Percentiles rank a stretch among this genome's conserved stretches.
phyloP scores from a whole-genome alignment of 208 protist species.

The Trypanosoma conorhini region DNA sequence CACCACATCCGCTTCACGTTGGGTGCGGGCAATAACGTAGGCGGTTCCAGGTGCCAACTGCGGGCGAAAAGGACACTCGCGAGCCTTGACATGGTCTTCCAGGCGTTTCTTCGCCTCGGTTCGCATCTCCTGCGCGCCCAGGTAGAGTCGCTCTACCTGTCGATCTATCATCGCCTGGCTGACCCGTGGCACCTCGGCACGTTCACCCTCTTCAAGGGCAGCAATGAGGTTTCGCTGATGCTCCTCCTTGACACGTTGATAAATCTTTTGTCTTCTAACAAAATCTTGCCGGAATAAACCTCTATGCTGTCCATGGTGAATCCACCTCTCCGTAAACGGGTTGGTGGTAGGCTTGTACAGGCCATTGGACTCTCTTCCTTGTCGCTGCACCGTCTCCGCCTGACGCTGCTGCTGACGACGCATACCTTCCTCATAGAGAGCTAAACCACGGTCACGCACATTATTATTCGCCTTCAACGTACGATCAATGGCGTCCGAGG shows the following conservation, averaged over 20 bases:
- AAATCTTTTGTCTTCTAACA: slow-evolving; percentile 65
- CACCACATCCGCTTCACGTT: slow-evolving; percentile 66
- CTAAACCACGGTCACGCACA: slow-evolving; percentile 33
- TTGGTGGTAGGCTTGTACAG: slow-evolving; percentile 53
- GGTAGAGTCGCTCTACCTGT: slow-evolving; percentile 61
- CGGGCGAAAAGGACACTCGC: slow-evolving; percentile 66
- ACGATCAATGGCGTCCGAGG: slow-evolving; percentile 59
- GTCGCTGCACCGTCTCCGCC: slow-evolving; percentile 7
- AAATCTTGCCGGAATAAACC: slow-evolving; percentile 71
- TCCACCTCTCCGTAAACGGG: slow-evolving; percentile 63
- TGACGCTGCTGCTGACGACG: slow-evolving; percentile 25
- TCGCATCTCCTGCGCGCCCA: slow-evolving; percentile 29
- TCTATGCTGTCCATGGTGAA: slow-evolving; percentile 67
- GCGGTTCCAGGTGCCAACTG: slow-evolving; percentile 62
- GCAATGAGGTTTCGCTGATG: slow-evolving; percentile 30
- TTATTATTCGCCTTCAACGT: slow-evolving; percentile 1
- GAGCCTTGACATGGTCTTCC: slow-evolving; percentile 17
- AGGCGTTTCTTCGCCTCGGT: slow-evolving; percentile 41
- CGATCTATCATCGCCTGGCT: slow-evolving; percentile 30
- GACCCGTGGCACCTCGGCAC: slow-evolving; percentile 13
- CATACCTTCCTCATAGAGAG: slow-evolving; percentile 47
- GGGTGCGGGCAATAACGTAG: slow-evolving; percentile 37
- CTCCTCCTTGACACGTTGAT: slow-evolving; percentile 59
- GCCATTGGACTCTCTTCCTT: slow-evolving; percentile 1
- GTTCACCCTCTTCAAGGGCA: slow-evolving; percentile 23